Evolutionary conservation across 257 asterid genomes (phyloP).

Genomic region (Fraxinus americana): DNA sequence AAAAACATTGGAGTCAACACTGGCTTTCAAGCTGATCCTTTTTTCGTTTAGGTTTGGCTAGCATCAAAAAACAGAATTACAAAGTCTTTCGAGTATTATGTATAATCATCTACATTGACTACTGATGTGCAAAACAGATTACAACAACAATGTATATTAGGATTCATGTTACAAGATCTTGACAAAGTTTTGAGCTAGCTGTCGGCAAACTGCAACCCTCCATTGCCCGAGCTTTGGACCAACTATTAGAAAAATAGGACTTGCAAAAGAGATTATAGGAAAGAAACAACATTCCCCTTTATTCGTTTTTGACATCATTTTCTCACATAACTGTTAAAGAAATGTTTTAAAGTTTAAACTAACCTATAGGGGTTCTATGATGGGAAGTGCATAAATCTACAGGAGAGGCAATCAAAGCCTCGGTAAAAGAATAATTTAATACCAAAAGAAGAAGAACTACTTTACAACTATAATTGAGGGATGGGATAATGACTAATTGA

Average conservation of each 20-base stretch:
- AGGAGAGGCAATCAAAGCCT: conserved; percentile 17
- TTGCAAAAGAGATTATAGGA: neutral
- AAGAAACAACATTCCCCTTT: neutral
- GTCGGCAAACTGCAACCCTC: neutral
- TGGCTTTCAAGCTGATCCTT: neutral
- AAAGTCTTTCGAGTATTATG: neutral
- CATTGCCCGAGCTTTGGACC: neutral
- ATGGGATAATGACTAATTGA: conserved; percentile 39
- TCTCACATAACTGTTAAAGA: neutral
- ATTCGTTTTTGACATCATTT: neutral
- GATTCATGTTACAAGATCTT: neutral
- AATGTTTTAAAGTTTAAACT: neutral
- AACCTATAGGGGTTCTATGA: neutral
- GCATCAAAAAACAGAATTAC: neutral
- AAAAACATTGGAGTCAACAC: neutral
- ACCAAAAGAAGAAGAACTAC: conserved; percentile 44
- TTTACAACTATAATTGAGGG: conserved; percentile 47
- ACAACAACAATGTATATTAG: neutral
- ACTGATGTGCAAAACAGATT: neutral
- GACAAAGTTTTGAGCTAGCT: neutral
- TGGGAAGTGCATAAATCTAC: neutral
- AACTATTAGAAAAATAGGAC: neutral
- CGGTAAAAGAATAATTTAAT: conserved; percentile 50
- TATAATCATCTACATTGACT: neutral
- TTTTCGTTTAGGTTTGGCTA: neutral